Base-by-base conservation (phyloP, 2,329 filamentous ascomycete species). In the Colletotrichum tropicale region DNA sequence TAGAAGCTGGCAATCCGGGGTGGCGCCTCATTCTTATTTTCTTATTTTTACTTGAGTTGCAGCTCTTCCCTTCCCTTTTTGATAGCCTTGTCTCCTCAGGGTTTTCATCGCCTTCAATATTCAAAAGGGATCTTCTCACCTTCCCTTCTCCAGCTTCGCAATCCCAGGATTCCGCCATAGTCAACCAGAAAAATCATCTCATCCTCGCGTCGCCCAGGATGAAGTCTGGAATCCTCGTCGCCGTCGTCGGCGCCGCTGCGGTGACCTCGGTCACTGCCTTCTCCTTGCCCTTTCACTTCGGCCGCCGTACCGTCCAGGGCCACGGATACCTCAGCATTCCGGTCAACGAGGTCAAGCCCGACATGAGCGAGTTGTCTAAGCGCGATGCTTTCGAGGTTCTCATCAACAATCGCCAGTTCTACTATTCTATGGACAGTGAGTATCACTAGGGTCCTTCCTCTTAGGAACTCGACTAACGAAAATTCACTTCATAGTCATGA, bases 391-490 rank as follows among this genome's bases (percentile, higher is more conserved):
- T 85, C 24, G 78, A 82, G 36, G 80, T 81, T 4, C 74, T 77
- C 18, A 77, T 87, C 32, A 78, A 83, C 13, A 87, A 87, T 62
- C 81, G 75, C 71, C 80, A 85, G 15, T 84, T 82, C 66, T 86
- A 86, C 70, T 87, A 87, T 66, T 81, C 85, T 8, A 84, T 84
- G 10, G 80, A 85, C 16, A 75, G 85, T 86, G 72, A 78, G 85
- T 80, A 21, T 4, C 36, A 30, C 16, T 55, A 5, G 15, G 43
- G 30, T 38, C 52, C n/a, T 48, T 52, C 36, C 18, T 65, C 8
- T 10, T 30, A 32, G 4, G 52, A 15, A 75, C 28, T 18, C 18
- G 28, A 21, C 12, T 24, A 71, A 10, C n/a, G 10, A 58, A 38
- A 28, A 66, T 48, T 6, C 43, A 48, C 43, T 48, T 13, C 43